Evolutionary conservation across 2,329 filamentous ascomycete species (phyloP).

Genomic region (Aspergillus flavus): DNA sequence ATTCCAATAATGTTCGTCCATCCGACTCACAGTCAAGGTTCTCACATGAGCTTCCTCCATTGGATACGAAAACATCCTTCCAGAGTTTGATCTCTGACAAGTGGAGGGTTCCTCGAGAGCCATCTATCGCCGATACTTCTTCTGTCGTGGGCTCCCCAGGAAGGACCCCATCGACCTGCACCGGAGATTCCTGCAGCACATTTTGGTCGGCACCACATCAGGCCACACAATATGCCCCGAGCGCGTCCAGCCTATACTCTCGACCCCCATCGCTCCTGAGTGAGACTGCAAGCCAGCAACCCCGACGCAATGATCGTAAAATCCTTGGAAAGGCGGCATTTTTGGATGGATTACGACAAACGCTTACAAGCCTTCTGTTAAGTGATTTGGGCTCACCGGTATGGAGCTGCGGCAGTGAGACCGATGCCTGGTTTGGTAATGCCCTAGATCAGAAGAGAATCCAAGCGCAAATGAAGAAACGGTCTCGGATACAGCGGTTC

Average conservation of each 20-base stretch:
- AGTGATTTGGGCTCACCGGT: conserved; percentile 88
- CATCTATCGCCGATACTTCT: conserved; percentile 64
- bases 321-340: conserved; percentile 76
- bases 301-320: conserved; percentile 39
- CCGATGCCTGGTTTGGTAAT: conserved; percentile 77
- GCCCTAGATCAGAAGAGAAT: conserved; percentile 54
- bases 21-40: conserved; percentile 34
- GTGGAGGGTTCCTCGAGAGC: conserved; percentile 60
- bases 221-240: conserved; percentile 64
- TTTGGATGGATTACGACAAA: conserved; percentile 74
- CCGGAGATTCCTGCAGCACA: conserved; percentile 74
- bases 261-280: conserved; percentile 46
- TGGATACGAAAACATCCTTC: conserved; percentile 64
- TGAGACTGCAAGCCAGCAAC: conserved; percentile 36
- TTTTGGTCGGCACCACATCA: conserved; percentile 90
- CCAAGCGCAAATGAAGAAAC: conserved; percentile 42
- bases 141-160: conserved; percentile 60
- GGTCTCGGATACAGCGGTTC: conserved; percentile 41
- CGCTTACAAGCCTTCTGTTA: conserved; percentile 78
- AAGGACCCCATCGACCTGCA: conserved; percentile 69
- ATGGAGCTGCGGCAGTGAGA: conserved; percentile 88
- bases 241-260: conserved; percentile 59
- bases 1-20: conserved; percentile 30
- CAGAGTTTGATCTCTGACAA: conserved; percentile 71
- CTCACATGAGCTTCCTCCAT: conserved; percentile 38